Evolutionary conservation across 495 filamentous ascomycete genomes (phyloP).

Genomic region (Xylaria curta): DNA sequence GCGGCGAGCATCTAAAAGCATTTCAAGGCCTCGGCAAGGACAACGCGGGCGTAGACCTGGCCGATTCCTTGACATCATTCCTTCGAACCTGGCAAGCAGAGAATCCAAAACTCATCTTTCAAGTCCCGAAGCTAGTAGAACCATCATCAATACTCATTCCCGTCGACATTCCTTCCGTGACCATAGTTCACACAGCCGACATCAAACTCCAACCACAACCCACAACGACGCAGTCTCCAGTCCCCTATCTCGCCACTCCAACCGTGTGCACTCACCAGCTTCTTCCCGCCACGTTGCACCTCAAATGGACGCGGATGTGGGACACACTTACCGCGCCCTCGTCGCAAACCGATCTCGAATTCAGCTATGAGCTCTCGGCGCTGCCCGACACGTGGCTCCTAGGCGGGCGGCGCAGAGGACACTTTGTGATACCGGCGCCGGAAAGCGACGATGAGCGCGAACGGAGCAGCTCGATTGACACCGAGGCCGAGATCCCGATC

Average conservation of each 20-base stretch:
- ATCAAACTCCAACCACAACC: constrained; percentile 58
- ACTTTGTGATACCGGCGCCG: constrained; percentile 67
- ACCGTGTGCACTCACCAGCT: constrained; percentile 70
- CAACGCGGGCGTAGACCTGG: constrained; percentile 34
- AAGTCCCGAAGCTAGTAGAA: constrained; percentile 27
- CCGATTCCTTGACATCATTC: constrained; percentile 40
- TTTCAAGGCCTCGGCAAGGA: constrained; percentile 51
- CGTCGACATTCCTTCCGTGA: constrained; percentile 85
- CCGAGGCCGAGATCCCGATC: constrained; percentile 62
- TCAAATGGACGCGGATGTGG: constrained; percentile 83
- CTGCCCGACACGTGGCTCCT: constrained; percentile 81
- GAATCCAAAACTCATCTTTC: constrained; percentile 44
- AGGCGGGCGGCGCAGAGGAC: constrained; percentile 77
- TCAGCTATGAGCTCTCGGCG: constrained; percentile 82
- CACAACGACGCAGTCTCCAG: constrained; percentile 37
- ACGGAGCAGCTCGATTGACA: constrained; percentile 50
- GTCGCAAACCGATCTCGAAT: constrained; percentile 66
- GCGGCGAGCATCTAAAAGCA: constrained; percentile 48
- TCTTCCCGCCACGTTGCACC: constrained; percentile 70
- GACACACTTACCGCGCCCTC: constrained; percentile 55
- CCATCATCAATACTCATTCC: constrained; percentile 66
- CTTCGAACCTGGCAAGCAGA: constrained; percentile 47
- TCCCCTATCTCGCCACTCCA: constrained; percentile 41
- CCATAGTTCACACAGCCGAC: constrained; percentile 83
- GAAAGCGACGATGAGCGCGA: constrained; percentile 42